Conservation (phyloP, 108 stramenopile genomes). For the Cyclostephanos invisitatus region DNA sequence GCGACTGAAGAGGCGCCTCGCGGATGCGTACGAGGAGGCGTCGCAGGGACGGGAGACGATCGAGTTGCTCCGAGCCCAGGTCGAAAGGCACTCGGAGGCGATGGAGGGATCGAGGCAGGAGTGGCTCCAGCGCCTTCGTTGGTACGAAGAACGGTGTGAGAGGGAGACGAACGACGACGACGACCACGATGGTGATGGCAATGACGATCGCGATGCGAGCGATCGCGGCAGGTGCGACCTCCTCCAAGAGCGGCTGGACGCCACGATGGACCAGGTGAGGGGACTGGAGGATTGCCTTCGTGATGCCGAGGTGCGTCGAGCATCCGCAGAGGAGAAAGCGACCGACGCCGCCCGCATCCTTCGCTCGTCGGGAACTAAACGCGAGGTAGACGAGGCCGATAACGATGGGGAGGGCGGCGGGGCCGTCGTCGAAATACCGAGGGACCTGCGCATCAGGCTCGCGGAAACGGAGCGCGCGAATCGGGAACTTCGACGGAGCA, state of each 20-base stretch:
- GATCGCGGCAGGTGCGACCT: slow-evolving; percentile 37
- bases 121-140: slow-evolving; percentile 31
- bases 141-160: slow-evolving; percentile 37
- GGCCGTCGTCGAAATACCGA: slow-evolving; percentile 14
- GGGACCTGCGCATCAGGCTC: slow-evolving; percentile 56
- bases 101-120: slow-evolving; percentile 39
- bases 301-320: slow-evolving; percentile 23
- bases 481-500: slow-evolving; percentile 60
- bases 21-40: slow-evolving; percentile 70
- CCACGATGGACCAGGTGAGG: slow-evolving; percentile 30
- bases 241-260: slow-evolving; percentile 37
- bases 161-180: slow-evolving; percentile 4
- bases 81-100: slow-evolving; percentile 45
- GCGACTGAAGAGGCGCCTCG: slow-evolving; percentile 66
- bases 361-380: slow-evolving; percentile 4
- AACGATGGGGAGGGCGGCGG: slow-evolving; percentile 11
- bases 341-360: slow-evolving; percentile 17
- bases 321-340: slow-evolving; percentile 17
- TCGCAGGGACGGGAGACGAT: slow-evolving; percentile 53
- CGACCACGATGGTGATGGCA: neutral
- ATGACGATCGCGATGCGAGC: slow-evolving; percentile 5
- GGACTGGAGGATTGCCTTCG: slow-evolving; percentile 28
- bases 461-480: slow-evolving; percentile 77
- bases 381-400: slow-evolving; percentile 1
- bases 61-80: slow-evolving; percentile 53